Percentiles rank a stretch among this genome's conserved stretches.
Evolutionary conservation across 345 rosid genomes (phyloP).

Genomic region (Sonneratia alba): DNA sequence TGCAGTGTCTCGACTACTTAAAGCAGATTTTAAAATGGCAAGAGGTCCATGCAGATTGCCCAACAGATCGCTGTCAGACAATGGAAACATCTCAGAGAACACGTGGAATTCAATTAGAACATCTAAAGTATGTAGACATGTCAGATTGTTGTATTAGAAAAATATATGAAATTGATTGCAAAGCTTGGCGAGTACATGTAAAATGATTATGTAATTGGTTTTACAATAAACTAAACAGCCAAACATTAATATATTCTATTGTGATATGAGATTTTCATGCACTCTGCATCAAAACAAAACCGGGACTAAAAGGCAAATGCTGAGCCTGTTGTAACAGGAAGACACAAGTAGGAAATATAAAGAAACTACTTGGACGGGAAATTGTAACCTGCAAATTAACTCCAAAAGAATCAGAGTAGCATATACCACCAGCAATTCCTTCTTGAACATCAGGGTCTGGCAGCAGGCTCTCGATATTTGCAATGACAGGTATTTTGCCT

Average conservation of each 20-base stretch:
- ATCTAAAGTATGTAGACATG: not conserved
- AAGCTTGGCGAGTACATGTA: no score
- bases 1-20: not conserved
- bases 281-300: no score
- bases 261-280: no score
- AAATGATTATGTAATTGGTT: no score
- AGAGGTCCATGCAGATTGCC: not conserved
- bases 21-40: not conserved
- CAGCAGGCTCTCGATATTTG: conserved; percentile 50
- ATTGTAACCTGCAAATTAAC: conserved; percentile 69
- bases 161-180: no score
- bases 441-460: conserved; percentile 52
- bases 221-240: no score
- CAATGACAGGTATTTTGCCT: conserved; percentile 26
- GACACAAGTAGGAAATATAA: not conserved
- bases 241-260: no score
- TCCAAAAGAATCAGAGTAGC: conserved; percentile 66
- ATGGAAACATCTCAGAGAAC: not conserved
- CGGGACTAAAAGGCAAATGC: not conserved
- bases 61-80: not conserved
- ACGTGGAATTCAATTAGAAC: not conserved
- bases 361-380: conserved; percentile 1
- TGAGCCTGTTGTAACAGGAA: not conserved
- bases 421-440: conserved; percentile 71
- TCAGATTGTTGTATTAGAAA: no score